Base-by-base conservation (phyloP, 768 basidiomycete genomes). In the Hortiboletus campestris region DNA sequence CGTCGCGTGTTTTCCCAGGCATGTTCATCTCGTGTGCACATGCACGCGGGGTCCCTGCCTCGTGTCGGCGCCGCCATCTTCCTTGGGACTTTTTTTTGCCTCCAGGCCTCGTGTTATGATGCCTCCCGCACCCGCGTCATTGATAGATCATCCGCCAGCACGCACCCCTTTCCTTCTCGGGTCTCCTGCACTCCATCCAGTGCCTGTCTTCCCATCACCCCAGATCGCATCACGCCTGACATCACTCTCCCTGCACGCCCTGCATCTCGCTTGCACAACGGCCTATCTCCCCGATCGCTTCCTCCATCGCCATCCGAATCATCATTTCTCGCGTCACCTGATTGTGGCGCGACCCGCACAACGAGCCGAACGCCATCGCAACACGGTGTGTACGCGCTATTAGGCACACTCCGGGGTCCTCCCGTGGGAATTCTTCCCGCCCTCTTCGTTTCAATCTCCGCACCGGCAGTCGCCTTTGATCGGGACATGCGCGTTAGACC, bases 1-100 rank as follows among this genome's bases (percentile, higher is more conserved):
- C 43, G 36, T 31, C 51, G 51, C 66, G 39, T 62, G 54, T 58
- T 49, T 59, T 62, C 60, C 57, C 63, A 61, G 40, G 57, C 32
- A 51, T 44, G 49, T 3, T 14, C 54, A 44, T 19, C 50, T 29
- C 13, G 44, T 61, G n/a, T n/a, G n/a, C n/a, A n/a, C n/a, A n/a
- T n/a, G n/a, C n/a, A n/a, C n/a, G n/a, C n/a, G n/a, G n/a, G 66
- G 64, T 61, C 59, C 9, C 48, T 56, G 69, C 67, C 67, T 69
- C 67, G 69, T 69, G 67, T 69, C 64, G 62, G 69, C 67, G 69
- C 63, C 60, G 59, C 57, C 56, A 54, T 60, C 49, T 55, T 51
- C 54, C 51, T 46, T 49, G 47, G 57, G 48, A 28, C 45, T 28
- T 51, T 61, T 49, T 47, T 19, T 16, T 22, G 25, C 16, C 10